These are phyloP conservation scores for Phytophthora capsici DNA, from an alignment of 352 stramenopile species.

Conservation along the genomic window DNA sequence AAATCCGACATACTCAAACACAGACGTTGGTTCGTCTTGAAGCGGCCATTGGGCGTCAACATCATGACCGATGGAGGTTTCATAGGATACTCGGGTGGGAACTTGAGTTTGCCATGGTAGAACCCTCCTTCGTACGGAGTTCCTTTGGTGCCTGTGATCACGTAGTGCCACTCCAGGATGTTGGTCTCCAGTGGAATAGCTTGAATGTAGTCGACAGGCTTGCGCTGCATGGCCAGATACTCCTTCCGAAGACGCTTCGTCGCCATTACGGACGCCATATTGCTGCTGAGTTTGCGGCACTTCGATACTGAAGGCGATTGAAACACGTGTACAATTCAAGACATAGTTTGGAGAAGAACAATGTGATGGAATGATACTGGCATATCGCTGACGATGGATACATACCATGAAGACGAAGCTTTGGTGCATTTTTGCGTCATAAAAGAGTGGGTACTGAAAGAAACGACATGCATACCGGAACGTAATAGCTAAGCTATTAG, in stretches of 20 bases:
- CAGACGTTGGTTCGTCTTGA: conserved; percentile 94
- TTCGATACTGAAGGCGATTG: conserved; percentile 4
- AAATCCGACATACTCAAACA: conserved; percentile 97
- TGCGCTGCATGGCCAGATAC: conserved; percentile 90
- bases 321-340: conserved; percentile 17
- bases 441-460: not conserved
- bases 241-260: conserved; percentile 94
- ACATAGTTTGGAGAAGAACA: conserved; percentile 8
- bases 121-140: conserved; percentile 88
- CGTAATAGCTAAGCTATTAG: not conserved
- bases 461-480: conserved; percentile 19
- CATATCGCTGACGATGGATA: conserved; percentile 13
- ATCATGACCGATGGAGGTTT: conserved; percentile 96
- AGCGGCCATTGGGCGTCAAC: conserved; percentile 94
- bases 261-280: conserved; percentile 84
- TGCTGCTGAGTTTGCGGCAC: conserved; percentile 4
- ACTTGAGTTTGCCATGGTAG: conserved; percentile 94
- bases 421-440: not conserved
- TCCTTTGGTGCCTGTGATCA: conserved; percentile 82
- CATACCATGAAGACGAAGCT: not conserved
- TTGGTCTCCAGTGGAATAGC: conserved; percentile 92
- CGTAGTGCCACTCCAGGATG: conserved; percentile 97
- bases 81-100: conserved; percentile 95
- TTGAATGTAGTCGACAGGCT: conserved; percentile 91
- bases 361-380: conserved; percentile 12